Conservation (phyloP, 106 monocot genomes). For the Dendrobium nobile region DNA sequence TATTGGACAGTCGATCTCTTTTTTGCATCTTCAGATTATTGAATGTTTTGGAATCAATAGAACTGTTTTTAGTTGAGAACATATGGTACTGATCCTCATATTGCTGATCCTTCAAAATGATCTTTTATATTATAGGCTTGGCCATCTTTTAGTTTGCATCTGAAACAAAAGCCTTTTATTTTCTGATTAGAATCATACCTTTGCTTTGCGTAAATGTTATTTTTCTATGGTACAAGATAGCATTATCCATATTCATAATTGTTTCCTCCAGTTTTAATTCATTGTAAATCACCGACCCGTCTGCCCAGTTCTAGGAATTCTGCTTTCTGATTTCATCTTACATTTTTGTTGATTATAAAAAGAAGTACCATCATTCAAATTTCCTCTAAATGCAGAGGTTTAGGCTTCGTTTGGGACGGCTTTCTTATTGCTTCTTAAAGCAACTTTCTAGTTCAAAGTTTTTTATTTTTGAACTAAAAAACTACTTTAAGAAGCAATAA, state of each 20-base stretch:
- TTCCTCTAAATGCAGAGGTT: not conserved
- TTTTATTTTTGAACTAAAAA: no score
- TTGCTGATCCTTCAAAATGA: not conserved
- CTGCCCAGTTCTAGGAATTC: not conserved
- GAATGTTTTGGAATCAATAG: not conserved
- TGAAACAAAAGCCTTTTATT: not conserved
- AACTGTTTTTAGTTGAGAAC: not conserved
- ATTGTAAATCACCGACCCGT: not conserved
- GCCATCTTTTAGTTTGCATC: not conserved
- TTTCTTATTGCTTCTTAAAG: no score
- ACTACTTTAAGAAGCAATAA: no score
- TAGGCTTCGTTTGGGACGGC: not conserved
- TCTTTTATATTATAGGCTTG: not conserved
- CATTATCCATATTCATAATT: not conserved
- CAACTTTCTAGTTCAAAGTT: no score
- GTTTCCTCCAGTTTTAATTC: not conserved
- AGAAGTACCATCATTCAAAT: not conserved
- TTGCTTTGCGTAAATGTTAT: not conserved
- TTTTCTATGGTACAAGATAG: not conserved
- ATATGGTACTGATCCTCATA: not conserved
- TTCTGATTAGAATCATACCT: not conserved
- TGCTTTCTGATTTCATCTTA: not conserved
- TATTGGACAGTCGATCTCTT: not conserved
- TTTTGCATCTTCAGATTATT: not conserved
- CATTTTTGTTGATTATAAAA: not conserved